Evolutionary conservation across 1,139 yeast species (phyloP).

Genomic region (Hyphopichia pseudoburtonii): DNA sequence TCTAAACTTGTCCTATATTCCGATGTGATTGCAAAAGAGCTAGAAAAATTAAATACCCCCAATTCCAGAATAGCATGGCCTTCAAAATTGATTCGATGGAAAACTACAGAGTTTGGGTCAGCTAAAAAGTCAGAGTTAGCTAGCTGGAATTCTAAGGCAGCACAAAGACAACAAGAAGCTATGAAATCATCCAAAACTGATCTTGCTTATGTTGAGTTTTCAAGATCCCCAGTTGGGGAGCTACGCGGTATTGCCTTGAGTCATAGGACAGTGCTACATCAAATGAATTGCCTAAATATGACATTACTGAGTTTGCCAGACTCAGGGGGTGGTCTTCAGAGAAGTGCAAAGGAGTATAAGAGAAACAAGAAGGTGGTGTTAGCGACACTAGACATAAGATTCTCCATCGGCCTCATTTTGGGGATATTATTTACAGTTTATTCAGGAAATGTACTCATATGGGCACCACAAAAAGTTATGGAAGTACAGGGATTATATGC

Average conservation of each 20-base stretch:
- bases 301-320: conserved; percentile 67
- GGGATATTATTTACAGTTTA: conserved; percentile 81
- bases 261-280: conserved; percentile 84
- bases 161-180: conserved; percentile 37
- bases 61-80: conserved; percentile 40
- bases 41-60: conserved; percentile 56
- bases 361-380: conserved; percentile 43
- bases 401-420: conserved; percentile 82
- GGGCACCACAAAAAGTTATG: conserved; percentile 77
- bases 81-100: conserved; percentile 62
- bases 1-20: conserved; percentile 80
- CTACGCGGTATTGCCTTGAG: conserved; percentile 91
- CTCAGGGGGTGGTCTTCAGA: conserved; percentile 37
- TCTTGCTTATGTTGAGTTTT: conserved; percentile 90
- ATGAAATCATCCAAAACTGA: conserved; percentile 36
- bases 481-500: conserved; percentile 89
- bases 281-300: conserved; percentile 73
- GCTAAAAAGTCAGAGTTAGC: conserved; percentile 36
- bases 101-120: conserved; percentile 85
- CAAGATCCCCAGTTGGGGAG: conserved; percentile 89
- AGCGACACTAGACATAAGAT: conserved; percentile 81
- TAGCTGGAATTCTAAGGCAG: conserved; percentile 27
- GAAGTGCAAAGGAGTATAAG: conserved; percentile 27
- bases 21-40: conserved; percentile 69
- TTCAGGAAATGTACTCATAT: conserved; percentile 77